These are phyloP conservation scores for Penicillium atrosanguineum DNA, from an alignment of 495 filamentous ascomycete species.

Conservation along the genomic window DNA sequence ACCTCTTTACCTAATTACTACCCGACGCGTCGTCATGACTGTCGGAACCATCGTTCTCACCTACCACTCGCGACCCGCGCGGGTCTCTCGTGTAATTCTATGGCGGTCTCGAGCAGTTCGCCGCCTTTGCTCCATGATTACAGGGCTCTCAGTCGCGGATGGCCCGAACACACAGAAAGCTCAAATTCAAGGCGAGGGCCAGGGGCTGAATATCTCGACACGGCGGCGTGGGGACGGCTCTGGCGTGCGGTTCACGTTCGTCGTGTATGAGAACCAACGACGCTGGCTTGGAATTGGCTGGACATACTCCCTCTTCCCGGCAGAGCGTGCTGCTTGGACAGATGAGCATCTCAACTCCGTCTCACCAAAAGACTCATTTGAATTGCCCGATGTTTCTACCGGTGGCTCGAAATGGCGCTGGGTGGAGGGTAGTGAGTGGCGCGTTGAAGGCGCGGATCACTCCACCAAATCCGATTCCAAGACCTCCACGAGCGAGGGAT, in stretches of 20 bases:
- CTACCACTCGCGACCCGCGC: conserved; percentile 86
- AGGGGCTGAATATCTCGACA: conserved; percentile 46
- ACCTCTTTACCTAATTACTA: conserved; percentile 81
- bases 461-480: conserved; percentile 35
- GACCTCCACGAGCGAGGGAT: conserved; percentile 66
- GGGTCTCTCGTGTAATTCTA: conserved; percentile 80
- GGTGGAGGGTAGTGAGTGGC: conserved; percentile 82
- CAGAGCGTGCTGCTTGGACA: conserved; percentile 89
- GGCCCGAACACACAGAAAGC: conserved; percentile 26
- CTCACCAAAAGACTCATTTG: conserved; percentile 75
- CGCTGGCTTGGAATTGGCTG: conserved; percentile 94
- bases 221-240: conserved; percentile 57
- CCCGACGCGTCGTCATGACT: conserved; percentile 73
- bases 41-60: conserved; percentile 79
- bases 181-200: conserved; percentile 34
- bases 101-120: conserved; percentile 84
- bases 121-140: conserved; percentile 61
- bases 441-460: conserved; percentile 71
- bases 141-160: conserved; percentile 70
- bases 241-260: conserved; percentile 92
- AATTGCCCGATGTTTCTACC: conserved; percentile 80
- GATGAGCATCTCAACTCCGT: conserved; percentile 89
- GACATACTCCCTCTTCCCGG: conserved; percentile 84
- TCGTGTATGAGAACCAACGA: conserved; percentile 93
- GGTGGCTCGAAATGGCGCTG: conserved; percentile 84